Percentiles rank a stretch among this genome's conserved stretches.
These are phyloP conservation scores for Verticillium zaregamsianum DNA, from an alignment of 2,329 filamentous ascomycete genomes.

Conservation along the genomic window DNA sequence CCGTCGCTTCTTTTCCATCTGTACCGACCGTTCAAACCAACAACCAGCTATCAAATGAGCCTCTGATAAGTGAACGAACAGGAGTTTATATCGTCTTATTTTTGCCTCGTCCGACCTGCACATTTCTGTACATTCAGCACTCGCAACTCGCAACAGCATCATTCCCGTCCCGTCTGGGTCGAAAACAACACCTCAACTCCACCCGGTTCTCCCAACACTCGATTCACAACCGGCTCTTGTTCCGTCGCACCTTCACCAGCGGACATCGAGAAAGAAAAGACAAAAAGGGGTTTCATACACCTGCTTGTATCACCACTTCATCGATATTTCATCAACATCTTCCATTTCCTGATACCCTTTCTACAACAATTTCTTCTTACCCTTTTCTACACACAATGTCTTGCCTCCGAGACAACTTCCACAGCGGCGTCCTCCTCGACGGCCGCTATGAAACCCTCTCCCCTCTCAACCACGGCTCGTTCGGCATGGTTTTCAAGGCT, in stretches of 20 bases:
- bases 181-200: not conserved
- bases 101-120: slow-evolving; percentile 7
- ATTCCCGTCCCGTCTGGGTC: not conserved
- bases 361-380: slow-evolving; percentile 19
- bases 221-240: not conserved
- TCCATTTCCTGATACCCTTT: slow-evolving; percentile 9
- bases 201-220: not conserved
- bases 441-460: slow-evolving; percentile 89
- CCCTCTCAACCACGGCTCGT: slow-evolving; percentile 96
- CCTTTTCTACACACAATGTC: slow-evolving; percentile 52
- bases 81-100: slow-evolving; percentile 18
- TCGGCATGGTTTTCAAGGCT: slow-evolving; percentile 97
- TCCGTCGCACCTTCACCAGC: not conserved
- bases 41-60: slow-evolving; percentile 28
- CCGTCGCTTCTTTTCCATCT: slow-evolving; percentile 14
- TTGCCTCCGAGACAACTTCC: slow-evolving; percentile 81
- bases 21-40: slow-evolving; percentile 8
- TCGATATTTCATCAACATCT: slow-evolving; percentile 2
- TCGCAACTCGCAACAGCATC: not conserved
- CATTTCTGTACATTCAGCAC: slow-evolving; percentile 3
- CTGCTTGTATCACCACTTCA: slow-evolving; percentile 7
- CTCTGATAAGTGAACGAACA: slow-evolving; percentile 29
- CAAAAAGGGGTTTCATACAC: slow-evolving; percentile 2
- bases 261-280: not conserved
- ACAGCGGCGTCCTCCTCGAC: slow-evolving; percentile 73